Evolutionary conservation across 306 rosid genomes (phyloP).

Genomic region (Glycine tomentella): DNA sequence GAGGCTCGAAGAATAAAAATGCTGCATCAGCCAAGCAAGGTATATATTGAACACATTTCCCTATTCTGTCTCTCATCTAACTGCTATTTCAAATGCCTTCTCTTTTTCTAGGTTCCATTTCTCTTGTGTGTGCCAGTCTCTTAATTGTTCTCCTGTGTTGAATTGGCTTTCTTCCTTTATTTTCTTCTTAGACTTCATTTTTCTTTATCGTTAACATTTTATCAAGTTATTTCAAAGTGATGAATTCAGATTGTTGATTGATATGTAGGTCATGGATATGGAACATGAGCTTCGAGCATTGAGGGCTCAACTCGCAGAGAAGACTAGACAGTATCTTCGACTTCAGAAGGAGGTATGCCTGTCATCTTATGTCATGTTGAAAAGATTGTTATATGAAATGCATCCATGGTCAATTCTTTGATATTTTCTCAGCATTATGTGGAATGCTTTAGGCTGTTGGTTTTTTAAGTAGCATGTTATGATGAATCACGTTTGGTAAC

Average conservation of each 20-base stretch:
- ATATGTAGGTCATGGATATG: conserved; percentile 96
- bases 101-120: conserved; percentile 6
- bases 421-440: not conserved
- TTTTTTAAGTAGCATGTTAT: too few relatives aligned
- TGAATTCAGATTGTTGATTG: conserved; percentile 39
- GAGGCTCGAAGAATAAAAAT: conserved; percentile 98
- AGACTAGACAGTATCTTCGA: conserved; percentile 79
- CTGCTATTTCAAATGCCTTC: conserved; percentile 8
- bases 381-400: conserved; percentile 7
- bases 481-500: too few relatives aligned
- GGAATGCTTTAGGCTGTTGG: not conserved
- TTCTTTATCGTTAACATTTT: conserved; percentile 26
- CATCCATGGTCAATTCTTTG: not conserved
- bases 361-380: conserved; percentile 33
- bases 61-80: not conserved
- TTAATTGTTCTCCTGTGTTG: conserved; percentile 4
- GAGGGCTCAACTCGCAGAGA: conserved; percentile 88
- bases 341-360: conserved; percentile 86
- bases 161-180: conserved; percentile 23
- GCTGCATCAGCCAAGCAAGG: conserved; percentile 99
- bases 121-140: not conserved
- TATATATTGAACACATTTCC: conserved; percentile 36
- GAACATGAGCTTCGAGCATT: conserved; percentile 94
- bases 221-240: conserved; percentile 37
- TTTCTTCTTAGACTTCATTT: conserved; percentile 29